Base-by-base conservation (phyloP, 352 stramenopile genomes). In the Globisporangium paddicum region DNA sequence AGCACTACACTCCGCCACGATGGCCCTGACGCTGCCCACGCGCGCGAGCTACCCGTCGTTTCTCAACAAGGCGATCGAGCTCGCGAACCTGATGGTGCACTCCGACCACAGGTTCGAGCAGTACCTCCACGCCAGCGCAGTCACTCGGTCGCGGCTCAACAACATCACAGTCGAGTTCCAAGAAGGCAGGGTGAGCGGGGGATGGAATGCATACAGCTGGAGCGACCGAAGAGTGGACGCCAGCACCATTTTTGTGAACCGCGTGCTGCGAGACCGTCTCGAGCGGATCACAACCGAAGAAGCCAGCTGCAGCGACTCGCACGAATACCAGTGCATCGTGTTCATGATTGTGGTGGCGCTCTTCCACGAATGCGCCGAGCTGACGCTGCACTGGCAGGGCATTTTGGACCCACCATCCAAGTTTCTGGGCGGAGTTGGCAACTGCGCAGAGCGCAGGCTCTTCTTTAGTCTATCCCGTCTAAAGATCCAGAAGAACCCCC, bases 21-120 rank as follows among this genome's bases (percentile, higher is more conserved):
- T 55, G 48, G 2, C 6, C 9, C 19, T 44, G 38, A n/a, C 71
- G 34, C 62, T 92, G 38, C 38, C 89, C 16, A 69, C 63, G 19
- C 68, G 82, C 53, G 65, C 82, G 9, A 83, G 72, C 52, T 89
- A 54, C 19, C 47, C 30, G 1, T 9, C 28, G 28, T 54, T 38
- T 41, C 47, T 54, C 47, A 40, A 5, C 28, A 54, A 54, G 19
- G 47, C n/a, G 9, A 18, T 18, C 13, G 28, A 54, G 47, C 41
- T 54, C 34, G 47, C 47, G 9, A 42, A 54, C 34, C 13, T 21
- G 47, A 41, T 54, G 47, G 28, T 54, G 16, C 30, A 28, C 25
- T n/a, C n/a, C n/a, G 2, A 41, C 13, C 47, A 18, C 28, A 14
- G 2, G 1, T 13, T 54, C 9, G 18, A 54, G 14, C 37, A 19